Conservation (phyloP, 306 rosid genomes). For the Vigna angularis region DNA sequence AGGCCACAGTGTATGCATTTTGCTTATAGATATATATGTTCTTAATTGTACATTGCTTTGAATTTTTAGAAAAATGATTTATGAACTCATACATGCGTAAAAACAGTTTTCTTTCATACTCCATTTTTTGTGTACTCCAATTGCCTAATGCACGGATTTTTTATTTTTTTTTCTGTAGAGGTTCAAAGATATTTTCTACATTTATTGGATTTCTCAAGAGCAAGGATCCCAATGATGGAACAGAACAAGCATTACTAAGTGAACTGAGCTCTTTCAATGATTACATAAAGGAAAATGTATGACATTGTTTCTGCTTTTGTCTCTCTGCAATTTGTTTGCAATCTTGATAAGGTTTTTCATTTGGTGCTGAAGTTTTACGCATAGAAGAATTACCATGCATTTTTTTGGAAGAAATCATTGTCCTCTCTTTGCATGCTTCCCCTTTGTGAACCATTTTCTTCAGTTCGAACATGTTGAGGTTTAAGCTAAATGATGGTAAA, state of each 20-base stretch:
- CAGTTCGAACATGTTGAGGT: not conserved
- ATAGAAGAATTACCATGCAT: not conserved
- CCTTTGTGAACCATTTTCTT: conserved; percentile 2
- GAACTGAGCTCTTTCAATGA: conserved; percentile 83
- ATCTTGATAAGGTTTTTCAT: conserved; percentile 33
- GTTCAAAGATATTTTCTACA: conserved; percentile 89
- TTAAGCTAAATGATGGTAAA: conserved; percentile 27
- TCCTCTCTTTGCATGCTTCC: conserved; percentile 13
- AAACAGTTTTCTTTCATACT: not conserved
- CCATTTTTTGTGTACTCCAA: not conserved
- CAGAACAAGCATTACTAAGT: conserved; percentile 75
- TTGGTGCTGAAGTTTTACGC: not conserved
- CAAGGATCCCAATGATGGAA: conserved; percentile 88
- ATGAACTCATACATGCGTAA: not conserved
- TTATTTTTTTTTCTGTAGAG: conserved; percentile 59
- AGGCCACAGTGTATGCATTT: conserved; percentile 73
- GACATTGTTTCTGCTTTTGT: conserved; percentile 40
- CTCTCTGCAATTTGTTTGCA: conserved; percentile 14
- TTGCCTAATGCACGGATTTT: conserved; percentile 16
- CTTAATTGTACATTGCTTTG: conserved; percentile 18
- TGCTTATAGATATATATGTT: conserved; percentile 10
- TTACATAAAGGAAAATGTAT: conserved; percentile 85
- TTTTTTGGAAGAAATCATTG: conserved; percentile 2
- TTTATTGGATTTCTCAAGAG: conserved; percentile 95
- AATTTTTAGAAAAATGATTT: not conserved